A percentile compares a stretch with the other conserved stretches of the same genome.
These are phyloP conservation scores for Rosa lucieae DNA, from an alignment of 306 rosid genomes.

Conservation along the genomic window DNA sequence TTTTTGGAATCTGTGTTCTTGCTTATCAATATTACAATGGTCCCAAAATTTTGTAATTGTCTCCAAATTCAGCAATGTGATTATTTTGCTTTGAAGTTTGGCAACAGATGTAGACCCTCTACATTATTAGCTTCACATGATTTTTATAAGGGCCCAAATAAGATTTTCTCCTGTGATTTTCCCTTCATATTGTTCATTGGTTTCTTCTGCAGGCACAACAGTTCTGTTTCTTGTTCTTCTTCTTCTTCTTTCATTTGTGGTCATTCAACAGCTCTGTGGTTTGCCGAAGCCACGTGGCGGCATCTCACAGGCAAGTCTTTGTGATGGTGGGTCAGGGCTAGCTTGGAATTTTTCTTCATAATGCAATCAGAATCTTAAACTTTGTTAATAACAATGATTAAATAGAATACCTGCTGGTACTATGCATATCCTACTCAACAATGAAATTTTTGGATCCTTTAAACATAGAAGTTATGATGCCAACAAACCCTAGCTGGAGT, in stretches of 20 bases:
- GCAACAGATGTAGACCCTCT: neutral
- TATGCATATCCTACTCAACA: neutral
- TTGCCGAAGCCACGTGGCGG: conserved; percentile 8
- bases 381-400: neutral
- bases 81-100: neutral
- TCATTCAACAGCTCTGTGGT: neutral
- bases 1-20: conserved; percentile 5
- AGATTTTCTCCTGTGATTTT: conserved; percentile 7
- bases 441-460: neutral
- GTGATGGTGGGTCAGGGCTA: neutral
- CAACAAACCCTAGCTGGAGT: conserved; percentile 37
- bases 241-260: neutral
- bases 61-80: conserved; percentile 2
- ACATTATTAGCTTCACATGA: neutral
- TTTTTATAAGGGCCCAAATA: neutral
- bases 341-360: neutral
- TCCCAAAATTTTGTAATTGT: neutral
- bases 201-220: conserved; percentile 5
- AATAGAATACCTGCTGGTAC: neutral
- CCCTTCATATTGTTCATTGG: neutral
- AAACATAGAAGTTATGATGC: conserved; percentile 5
- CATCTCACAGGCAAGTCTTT: neutral
- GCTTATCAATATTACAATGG: neutral
- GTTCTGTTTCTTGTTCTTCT: neutral
- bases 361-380: neutral